Base-by-base conservation (phyloP, 305 asterid genomes). In the Euphrasia arctica region DNA sequence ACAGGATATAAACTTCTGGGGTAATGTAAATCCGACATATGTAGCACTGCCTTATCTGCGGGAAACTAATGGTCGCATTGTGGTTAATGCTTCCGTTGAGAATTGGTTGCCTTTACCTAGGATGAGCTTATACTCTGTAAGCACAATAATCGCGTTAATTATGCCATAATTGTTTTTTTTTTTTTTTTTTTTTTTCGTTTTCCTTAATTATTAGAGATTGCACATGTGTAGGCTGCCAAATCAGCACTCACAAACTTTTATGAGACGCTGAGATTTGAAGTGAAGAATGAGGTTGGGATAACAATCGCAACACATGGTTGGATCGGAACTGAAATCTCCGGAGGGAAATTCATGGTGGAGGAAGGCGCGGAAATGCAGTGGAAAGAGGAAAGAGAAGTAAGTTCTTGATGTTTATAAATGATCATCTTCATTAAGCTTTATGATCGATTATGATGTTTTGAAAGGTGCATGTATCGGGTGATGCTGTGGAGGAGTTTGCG, bases 341-440 rank as follows among this genome's bases (percentile, higher is more conserved):
- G 83, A 15, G 97, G 98, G 4, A 87, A 82, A 54, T 78, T 91
- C 76, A 76, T 85, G 95, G 74, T 89, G 71, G 98, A 91, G 71
- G 96, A 91, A 75, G 98, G 96, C n/a, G 91, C 97, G 0, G 96
- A 91, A 66, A 91, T 91, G 98, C 98, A 89, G 61, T 91, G 98
- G 96, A 91, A 85, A 70, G 98, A 92, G 79, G 98, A 92, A 84
- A 75, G 97, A 63, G 97, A 89, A 58, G 96, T 85, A 63, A 69
- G 78, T 69, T 75, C 43, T 34, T 15, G 5, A 15, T 54, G 22
- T 56, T 56, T 32, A 25, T 25, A 25, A 32, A 32, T 32, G n/a
- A n/a, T n/a, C 1, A 32, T 54, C n/a, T 54, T 54, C 8, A 22
- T 54, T 54, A 5, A 54, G 2, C 5, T 12, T 7, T 14, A 15